Conservation (phyloP, 352 stramenopile genomes). For the Thalassiosira sp. region DNA sequence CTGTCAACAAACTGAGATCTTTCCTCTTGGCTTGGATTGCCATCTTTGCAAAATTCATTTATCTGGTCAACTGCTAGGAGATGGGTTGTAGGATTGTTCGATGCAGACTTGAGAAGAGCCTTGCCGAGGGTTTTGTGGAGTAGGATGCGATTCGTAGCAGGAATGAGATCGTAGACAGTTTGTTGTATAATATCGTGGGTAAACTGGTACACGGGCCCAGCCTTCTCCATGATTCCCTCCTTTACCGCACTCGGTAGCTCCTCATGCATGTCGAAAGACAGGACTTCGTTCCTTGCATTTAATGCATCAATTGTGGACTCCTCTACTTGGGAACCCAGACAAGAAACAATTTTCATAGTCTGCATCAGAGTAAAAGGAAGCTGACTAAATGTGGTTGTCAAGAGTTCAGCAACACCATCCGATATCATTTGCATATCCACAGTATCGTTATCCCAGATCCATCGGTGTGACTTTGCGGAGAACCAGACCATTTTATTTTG, state of each 20-base stretch:
- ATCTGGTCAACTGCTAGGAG: conserved; percentile 36
- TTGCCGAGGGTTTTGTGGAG: conserved; percentile 27
- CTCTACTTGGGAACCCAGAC: conserved; percentile 18
- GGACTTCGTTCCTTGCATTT: neutral
- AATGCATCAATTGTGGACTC: conserved; percentile 13
- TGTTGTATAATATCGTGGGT: conserved; percentile 35
- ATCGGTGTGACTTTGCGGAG: conserved; percentile 26
- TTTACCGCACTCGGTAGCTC: conserved; percentile 9
- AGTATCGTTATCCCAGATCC: conserved; percentile 27
- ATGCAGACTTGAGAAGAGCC: conserved; percentile 8
- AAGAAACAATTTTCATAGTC: conserved; percentile 20
- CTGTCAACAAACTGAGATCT: neutral
- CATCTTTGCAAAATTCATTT: conserved; percentile 18
- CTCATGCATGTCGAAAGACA: conserved; percentile 10
- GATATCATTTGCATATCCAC: conserved; percentile 34
- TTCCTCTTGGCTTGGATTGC: conserved; percentile 10
- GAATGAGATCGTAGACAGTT: conserved; percentile 20
- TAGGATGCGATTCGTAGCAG: neutral
- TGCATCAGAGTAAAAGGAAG: conserved; percentile 11
- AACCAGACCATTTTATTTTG: conserved; percentile 12
- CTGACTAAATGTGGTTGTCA: conserved; percentile 16
- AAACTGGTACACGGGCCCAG: conserved; percentile 40
- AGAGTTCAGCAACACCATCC: conserved; percentile 16
- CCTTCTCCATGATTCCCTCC: conserved; percentile 33
- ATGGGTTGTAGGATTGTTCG: neutral